phyloP scores from a whole-genome alignment of 441 rosid species.

The Iberis amara region DNA sequence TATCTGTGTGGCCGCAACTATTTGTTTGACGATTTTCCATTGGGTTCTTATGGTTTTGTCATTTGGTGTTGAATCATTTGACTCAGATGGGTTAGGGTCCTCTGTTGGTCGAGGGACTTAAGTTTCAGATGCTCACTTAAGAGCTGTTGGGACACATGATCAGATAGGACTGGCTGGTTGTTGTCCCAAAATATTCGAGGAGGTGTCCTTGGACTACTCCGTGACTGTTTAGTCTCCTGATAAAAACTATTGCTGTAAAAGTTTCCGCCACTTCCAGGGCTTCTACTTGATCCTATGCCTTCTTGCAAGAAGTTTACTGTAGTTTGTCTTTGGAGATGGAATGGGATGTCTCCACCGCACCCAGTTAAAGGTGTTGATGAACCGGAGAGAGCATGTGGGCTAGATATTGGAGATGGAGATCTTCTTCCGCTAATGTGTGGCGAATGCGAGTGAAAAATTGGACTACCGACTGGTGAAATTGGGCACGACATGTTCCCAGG shows the following conservation, averaged over 20 bases:
- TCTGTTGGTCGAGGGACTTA: constrained; percentile 52
- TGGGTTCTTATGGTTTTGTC: constrained; percentile 16
- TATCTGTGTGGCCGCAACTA: constrained; percentile 19
- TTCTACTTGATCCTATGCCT: constrained; percentile 39
- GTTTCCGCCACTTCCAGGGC: constrained; percentile 39
- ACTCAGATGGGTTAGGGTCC: constrained; percentile 30
- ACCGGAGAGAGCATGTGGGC: constrained; percentile 52
- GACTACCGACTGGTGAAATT: constrained; percentile 53
- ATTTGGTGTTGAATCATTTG: constrained; percentile 22
- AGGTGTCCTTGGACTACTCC: constrained; percentile 47
- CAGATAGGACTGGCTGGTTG: constrained; percentile 47
- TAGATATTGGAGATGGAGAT: constrained; percentile 57
- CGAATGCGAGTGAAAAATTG: constrained; percentile 47
- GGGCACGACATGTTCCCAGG: constrained; percentile 51
- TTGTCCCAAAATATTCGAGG: constrained; percentile 55
- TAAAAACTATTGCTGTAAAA: constrained; percentile 39
- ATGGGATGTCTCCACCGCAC: constrained; percentile 50
- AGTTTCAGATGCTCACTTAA: constrained; percentile 57
- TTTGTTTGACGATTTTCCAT: constrained; percentile 9
- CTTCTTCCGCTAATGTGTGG: constrained; percentile 48
- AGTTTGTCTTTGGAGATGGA: constrained; percentile 46
- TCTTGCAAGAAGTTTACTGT: constrained; percentile 47
- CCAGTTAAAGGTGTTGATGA: constrained; percentile 56
- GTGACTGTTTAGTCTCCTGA: constrained; percentile 50
- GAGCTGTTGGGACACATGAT: constrained; percentile 66